phyloP scores from a whole-genome alignment of 805 yeast genomes.

The Schizosaccharomyces octosporus region DNA sequence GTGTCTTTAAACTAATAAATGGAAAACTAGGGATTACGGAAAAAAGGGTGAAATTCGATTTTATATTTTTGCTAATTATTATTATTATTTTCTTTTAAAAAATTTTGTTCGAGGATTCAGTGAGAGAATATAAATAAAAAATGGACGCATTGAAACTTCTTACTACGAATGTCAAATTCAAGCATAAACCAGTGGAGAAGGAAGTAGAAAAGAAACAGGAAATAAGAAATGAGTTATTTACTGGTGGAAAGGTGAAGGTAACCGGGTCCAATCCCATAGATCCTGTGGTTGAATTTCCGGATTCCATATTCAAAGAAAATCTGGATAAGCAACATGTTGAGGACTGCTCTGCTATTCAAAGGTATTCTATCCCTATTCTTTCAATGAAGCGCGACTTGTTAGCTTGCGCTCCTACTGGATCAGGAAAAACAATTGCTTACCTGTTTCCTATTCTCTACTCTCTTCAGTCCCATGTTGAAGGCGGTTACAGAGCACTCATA shows the following conservation, averaged over 20 bases:
- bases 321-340: conserved; percentile 45
- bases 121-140: conserved; percentile 6
- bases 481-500: conserved; percentile 47
- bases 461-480: conserved; percentile 16
- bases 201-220: conserved; percentile 11
- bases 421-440: conserved; percentile 88
- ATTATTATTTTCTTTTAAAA: too few species aligned
- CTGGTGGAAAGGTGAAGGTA: conserved; percentile 36
- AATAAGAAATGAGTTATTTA: conserved; percentile 37
- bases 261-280: conserved; percentile 71
- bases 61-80: too few species aligned
- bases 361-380: conserved; percentile 63
- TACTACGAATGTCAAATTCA: conserved; percentile 6
- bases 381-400: conserved; percentile 49
- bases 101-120: not conserved
- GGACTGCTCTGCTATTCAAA: conserved; percentile 81
- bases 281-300: conserved; percentile 76
- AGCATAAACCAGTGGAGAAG: conserved; percentile 14
- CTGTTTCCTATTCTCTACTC: conserved; percentile 56
- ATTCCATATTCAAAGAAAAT: conserved; percentile 33
- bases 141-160: conserved; percentile 12
- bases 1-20: too few species aligned
- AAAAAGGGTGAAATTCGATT: too few species aligned
- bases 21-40: too few species aligned
- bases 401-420: conserved; percentile 95